These are phyloP conservation scores for Jamesozyma rosinii DNA, from an alignment of 805 yeast species.

Conservation along the genomic window DNA sequence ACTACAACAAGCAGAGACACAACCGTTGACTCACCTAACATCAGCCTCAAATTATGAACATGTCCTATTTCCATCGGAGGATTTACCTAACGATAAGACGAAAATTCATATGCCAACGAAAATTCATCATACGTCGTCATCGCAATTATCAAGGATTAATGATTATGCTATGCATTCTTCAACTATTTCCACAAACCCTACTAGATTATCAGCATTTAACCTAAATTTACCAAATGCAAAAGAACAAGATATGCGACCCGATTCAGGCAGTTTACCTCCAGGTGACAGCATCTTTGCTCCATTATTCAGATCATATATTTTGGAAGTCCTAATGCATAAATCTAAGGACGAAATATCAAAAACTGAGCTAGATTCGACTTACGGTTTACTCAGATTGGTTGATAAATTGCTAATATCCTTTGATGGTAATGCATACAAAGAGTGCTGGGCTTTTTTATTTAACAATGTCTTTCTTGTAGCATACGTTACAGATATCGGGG, in stretches of 20 bases:
- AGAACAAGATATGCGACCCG: neutral
- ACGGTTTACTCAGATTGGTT: conserved; percentile 32
- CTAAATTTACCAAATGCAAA: neutral
- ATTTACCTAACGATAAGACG: conserved; percentile 3
- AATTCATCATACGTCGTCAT: neutral
- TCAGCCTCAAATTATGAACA: neutral
- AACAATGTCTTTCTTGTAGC: conserved; percentile 20
- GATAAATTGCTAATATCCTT: conserved; percentile 29
- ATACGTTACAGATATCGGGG: conserved; percentile 4
- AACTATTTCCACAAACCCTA: neutral
- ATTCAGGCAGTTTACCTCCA: neutral
- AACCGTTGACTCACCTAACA: conserved; percentile 3
- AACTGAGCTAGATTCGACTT: conserved; percentile 25
- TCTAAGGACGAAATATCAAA: conserved; percentile 15
- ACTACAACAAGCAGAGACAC: conserved; percentile 4
- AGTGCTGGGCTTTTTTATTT: conserved; percentile 31
- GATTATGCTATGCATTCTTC: neutral
- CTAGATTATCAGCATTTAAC: neutral
- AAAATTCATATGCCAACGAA: neutral
- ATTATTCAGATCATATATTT: conserved; percentile 19
- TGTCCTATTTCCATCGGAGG: neutral
- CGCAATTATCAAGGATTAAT: neutral
- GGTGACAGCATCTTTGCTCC: conserved; percentile 11
- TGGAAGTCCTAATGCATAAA: conserved; percentile 15
- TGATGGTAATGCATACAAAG: conserved; percentile 19